A percentile compares a stretch with the other conserved stretches of the same genome.
phyloP scores from a whole-genome alignment of 2,329 filamentous ascomycete genomes.

The Botrytis porri region DNA sequence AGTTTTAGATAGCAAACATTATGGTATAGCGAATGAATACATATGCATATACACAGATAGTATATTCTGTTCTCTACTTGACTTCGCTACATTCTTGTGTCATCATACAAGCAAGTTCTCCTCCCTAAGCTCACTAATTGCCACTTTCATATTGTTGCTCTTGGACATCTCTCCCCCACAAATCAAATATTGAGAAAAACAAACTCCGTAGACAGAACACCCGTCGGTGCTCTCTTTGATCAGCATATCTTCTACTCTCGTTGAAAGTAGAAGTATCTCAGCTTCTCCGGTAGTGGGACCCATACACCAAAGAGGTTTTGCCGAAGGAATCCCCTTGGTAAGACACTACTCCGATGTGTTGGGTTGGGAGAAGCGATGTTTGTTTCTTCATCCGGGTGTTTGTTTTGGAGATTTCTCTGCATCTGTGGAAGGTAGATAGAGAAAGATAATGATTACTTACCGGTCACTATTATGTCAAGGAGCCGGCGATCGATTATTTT shows the following conservation, averaged over 20 bases:
- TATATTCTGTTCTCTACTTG: neutral
- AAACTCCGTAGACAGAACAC: neutral
- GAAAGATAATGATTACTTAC: neutral
- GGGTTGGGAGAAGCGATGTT: conserved; percentile 24
- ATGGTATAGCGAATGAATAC: neutral
- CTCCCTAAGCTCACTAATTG: neutral
- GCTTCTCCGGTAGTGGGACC: conserved; percentile 23
- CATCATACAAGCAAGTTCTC: neutral
- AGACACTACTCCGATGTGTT: conserved; percentile 27
- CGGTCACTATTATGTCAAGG: neutral
- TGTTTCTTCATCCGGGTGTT: conserved; percentile 35
- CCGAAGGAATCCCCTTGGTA: conserved; percentile 15
- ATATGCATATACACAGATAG: neutral
- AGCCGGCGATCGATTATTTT: neutral
- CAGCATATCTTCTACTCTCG: conserved; percentile 27
- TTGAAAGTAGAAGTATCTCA: conserved; percentile 16
- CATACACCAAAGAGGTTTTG: conserved; percentile 28
- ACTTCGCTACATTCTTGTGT: neutral
- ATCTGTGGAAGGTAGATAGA: neutral
- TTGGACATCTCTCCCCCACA: neutral
- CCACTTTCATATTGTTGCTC: too few relatives aligned
- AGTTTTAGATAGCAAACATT: neutral
- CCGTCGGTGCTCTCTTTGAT: conserved; percentile 39
- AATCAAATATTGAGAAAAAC: neutral
- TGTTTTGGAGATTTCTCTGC: neutral